These are phyloP conservation scores for Malus asiatica DNA, from an alignment of 306 rosid genomes.

Conservation along the genomic window DNA sequence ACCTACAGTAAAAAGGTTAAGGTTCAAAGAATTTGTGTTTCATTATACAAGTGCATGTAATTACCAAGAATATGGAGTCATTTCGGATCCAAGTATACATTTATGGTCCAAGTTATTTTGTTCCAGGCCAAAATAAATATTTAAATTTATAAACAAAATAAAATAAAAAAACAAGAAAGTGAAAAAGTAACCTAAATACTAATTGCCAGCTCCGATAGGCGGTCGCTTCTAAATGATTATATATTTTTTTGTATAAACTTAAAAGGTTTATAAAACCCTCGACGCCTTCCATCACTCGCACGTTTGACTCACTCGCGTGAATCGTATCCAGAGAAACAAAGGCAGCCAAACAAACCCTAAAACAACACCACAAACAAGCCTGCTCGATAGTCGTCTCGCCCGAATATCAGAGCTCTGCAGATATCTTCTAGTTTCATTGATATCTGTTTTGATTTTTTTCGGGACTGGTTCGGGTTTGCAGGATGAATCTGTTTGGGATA, in stretches of 20 bases:
- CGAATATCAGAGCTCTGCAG: neutral
- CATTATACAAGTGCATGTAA: too few species aligned
- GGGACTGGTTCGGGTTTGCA: conserved; percentile 14
- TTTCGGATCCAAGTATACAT: too few species aligned
- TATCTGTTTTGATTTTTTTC: neutral
- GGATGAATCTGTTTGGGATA: conserved; percentile 99
- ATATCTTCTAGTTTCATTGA: neutral
- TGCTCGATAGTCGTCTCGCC: neutral
- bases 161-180: too few species aligned
- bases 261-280: neutral
- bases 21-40: too few species aligned
- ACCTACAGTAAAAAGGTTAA: too few species aligned
- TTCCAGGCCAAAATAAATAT: too few species aligned
- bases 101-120: too few species aligned
- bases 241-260: too few species aligned
- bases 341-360: neutral
- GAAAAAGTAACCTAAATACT: neutral
- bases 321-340: neutral
- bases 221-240: neutral
- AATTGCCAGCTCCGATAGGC: neutral
- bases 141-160: too few species aligned
- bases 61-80: too few species aligned
- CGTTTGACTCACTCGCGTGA: neutral
- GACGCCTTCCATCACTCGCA: neutral
- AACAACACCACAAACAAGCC: neutral